Evolutionary conservation across 139 green algal species (phyloP), one percentile per base, ranked within the genome.

Genomic region (Volvox reticuliferus): DNA sequence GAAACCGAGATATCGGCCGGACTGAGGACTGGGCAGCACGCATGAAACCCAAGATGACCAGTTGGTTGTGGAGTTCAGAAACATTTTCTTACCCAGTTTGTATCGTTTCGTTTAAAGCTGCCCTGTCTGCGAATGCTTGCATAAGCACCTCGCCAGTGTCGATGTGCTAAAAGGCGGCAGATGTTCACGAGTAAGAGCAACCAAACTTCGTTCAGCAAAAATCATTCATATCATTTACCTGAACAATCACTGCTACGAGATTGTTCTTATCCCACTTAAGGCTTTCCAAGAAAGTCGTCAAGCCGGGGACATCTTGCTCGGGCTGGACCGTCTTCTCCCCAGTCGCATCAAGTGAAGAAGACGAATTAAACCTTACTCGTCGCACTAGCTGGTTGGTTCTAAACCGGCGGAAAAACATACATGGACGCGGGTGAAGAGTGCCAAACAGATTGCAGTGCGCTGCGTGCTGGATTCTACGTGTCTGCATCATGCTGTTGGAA

Each of bases 61-160:
- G 44, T 55, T 55, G 5, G 5, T 55, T 55, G 5, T 5, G 44
- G 44, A 9, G 9, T 14, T 55, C 44, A 55, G 9, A 9, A 14
- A 9, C 5, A 55, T 2, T 16, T 55, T 24, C 94, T 75, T 36
- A 97, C 95, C 95, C 94, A 3, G 96, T 98, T 92, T 98, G 96
- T 30, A 99, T 63, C 0, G 98, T 99, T 88, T 99, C 97, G 37
- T 75, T 94, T 9, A 99, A 73, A 0, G 97, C 98, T 1, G 91
- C 92, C 2, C 96, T 87, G 95, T 99, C 95, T 17, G 98, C 96
- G 92, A 98, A 99, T 1, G 97, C 98, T 88, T 99, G 98, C 98
- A 99, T 99, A 21, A 99, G 94, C 33, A 99, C 91, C 77, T 98
- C 97, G 12, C 98, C 98, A 0, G 98, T 99, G 92, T 99, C 98